Evolutionary conservation across 805 yeast species (phyloP).

Genomic region (Teunomyces aglyptinius): DNA sequence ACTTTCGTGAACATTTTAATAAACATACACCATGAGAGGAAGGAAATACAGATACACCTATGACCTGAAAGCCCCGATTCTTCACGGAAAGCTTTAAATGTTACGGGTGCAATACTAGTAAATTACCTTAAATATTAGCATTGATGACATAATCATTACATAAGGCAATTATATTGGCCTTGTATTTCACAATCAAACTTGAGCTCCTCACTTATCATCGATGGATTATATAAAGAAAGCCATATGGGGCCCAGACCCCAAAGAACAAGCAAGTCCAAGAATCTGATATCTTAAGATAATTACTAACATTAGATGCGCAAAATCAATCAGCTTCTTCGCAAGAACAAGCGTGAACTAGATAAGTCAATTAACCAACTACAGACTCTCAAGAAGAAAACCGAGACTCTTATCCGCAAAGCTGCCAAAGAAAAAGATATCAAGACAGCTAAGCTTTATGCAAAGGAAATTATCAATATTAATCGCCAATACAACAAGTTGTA

Average conservation of each 20-base stretch:
- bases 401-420: constrained; percentile 65
- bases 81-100: too few relatives aligned
- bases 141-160: not conserved
- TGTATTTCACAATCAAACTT: not conserved
- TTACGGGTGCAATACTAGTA: too few relatives aligned
- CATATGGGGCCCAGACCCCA: constrained; percentile 96
- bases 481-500: constrained; percentile 73
- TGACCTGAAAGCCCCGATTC: too few relatives aligned
- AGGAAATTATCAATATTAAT: constrained; percentile 70
- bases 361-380: constrained; percentile 64
- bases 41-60: too few relatives aligned
- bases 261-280: constrained; percentile 60
- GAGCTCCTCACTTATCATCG: not conserved
- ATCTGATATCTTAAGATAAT: not conserved
- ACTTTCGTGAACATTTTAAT: too few relatives aligned
- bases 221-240: constrained; percentile 88
- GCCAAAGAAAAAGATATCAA: constrained; percentile 76
- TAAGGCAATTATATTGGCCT: not conserved
- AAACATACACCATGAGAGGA: too few relatives aligned
- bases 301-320: constrained; percentile 50
- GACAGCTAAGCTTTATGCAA: constrained; percentile 76
- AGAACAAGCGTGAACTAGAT: constrained; percentile 82
- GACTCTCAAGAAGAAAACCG: constrained; percentile 70
- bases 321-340: constrained; percentile 75
- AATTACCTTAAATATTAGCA: too few relatives aligned